These are phyloP conservation scores for Coemansia sp. DNA, from an alignment of 192 early-diverging fungal species.

Conservation along the genomic window DNA sequence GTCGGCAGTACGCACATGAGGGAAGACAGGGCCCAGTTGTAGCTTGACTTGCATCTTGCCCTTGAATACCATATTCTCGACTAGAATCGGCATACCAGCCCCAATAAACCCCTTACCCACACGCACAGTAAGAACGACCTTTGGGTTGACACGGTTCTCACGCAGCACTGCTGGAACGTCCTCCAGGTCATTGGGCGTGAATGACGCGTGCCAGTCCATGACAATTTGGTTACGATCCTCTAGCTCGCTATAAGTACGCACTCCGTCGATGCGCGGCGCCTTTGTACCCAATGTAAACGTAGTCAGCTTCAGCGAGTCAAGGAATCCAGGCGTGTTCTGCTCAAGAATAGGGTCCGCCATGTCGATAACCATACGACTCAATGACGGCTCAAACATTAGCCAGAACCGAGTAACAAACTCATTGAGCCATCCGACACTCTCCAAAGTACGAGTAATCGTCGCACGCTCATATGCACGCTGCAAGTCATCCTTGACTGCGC, in stretches of 20 bases:
- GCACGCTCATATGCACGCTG: constrained; percentile 61
- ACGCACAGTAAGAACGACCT: constrained; percentile 81
- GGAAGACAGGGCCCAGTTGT: constrained; percentile 83
- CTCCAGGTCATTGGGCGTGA: constrained; percentile 78
- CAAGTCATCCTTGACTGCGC: constrained; percentile 69
- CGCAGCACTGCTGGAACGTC: constrained; percentile 71
- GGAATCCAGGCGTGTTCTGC: constrained; percentile 73
- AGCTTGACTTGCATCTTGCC: constrained; percentile 77
- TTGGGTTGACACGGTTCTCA: constrained; percentile 76
- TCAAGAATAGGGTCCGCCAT: constrained; percentile 73
- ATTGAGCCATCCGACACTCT: constrained; percentile 90
- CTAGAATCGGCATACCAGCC: constrained; percentile 79
- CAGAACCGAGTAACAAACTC: constrained; percentile 84
- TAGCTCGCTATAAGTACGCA: constrained; percentile 69
- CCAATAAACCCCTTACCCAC: constrained; percentile 85
- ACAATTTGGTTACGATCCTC: constrained; percentile 73
- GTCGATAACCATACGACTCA: constrained; percentile 72
- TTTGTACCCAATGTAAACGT: constrained; percentile 80
- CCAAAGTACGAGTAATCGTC: constrained; percentile 55
- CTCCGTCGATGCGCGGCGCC: constrained; percentile 68
- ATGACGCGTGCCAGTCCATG: constrained; percentile 90
- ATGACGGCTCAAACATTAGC: constrained; percentile 85
- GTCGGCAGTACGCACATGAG: constrained; percentile 70
- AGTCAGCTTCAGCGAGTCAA: constrained; percentile 74
- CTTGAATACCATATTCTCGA: constrained; percentile 83